Evolutionary conservation across 345 rosid genomes (phyloP), one percentile per base, ranked within the genome.

Genomic region (Dimocarpus longan): DNA sequence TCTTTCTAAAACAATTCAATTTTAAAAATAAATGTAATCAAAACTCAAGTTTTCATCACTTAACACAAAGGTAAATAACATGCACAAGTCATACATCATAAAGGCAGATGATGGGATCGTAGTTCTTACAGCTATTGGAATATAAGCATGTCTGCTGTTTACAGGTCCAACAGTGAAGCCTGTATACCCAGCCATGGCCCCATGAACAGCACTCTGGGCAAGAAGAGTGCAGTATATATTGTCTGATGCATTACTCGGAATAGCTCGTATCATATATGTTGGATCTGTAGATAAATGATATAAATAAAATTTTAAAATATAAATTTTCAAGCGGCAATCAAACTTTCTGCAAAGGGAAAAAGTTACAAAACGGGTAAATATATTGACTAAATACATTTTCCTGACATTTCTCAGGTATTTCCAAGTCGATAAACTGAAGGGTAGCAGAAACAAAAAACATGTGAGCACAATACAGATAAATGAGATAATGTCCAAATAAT

Each of bases 121-220:
- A 57, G 76, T 74, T 82, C 93, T 86, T 86, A 95, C 97, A 70
- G 87, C 81, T 64, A 95, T 93, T 64, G 97, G 98, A 74, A 95
- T 93, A 81, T 92, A 93, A 60, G 97, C 97, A 78, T 91, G 99
- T 81, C 82, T 90, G 85, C 98, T 91, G 83, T 91, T 96, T 70
- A 94, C 98, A 43, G 95, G 98, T 73, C 98, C 99, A 39, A 94
- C 97, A 0, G 97, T 94, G 88, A 95, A 95, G 82, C 98, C 99
- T 7, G 98, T 89, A 86, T 84, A 94, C 81, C 98, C 98, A 71
- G 97, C 97, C 99, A 95, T 95, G 85, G 98, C 95, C 81, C 99
- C 98, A 85, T 95, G 98, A 79, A 95, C 95, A 0, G 99, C 95
- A 87, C 94, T 89, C 22, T 93, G 98, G 68, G 99, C 99, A 73